Evolutionary conservation across 2,329 filamentous ascomycete species (phyloP).

Genomic region (Fusarium camptoceras): DNA sequence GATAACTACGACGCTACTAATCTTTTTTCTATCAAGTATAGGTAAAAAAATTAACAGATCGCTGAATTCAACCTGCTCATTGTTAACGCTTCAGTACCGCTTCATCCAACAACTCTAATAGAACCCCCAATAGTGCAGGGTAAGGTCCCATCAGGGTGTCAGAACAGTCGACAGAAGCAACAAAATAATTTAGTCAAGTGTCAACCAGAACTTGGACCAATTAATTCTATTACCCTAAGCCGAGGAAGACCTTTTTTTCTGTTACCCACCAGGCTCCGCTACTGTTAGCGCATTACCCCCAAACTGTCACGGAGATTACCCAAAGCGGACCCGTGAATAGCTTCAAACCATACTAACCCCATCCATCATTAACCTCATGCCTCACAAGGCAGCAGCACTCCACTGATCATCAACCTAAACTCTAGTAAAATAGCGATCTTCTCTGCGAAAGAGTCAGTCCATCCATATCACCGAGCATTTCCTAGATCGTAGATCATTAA

Average conservation of each 20-base stretch:
- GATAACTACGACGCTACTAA: too few species aligned
- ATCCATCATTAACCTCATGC: not conserved
- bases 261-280: not conserved
- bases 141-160: not conserved
- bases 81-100: too few species aligned
- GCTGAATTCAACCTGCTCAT: too few species aligned
- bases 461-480: not conserved
- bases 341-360: not conserved
- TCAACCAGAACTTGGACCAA: too few species aligned
- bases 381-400: not conserved
- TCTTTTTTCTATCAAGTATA: too few species aligned
- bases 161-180: too few species aligned
- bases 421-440: not conserved
- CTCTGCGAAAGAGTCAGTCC: not conserved
- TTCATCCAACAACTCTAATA: not conserved
- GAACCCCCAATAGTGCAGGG: not conserved
- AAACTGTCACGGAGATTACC: slow-evolving; percentile 13
- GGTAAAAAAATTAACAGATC: too few species aligned
- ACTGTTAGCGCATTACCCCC: not conserved
- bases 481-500: not conserved
- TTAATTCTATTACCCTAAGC: too few species aligned
- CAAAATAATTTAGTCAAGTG: too few species aligned
- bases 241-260: too few species aligned
- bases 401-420: slow-evolving; percentile 15
- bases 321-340: slow-evolving; percentile 1